These are phyloP conservation scores for Aureobasidium sp. DNA, from an alignment of 2,329 filamentous ascomycete genomes.

Conservation along the genomic window DNA sequence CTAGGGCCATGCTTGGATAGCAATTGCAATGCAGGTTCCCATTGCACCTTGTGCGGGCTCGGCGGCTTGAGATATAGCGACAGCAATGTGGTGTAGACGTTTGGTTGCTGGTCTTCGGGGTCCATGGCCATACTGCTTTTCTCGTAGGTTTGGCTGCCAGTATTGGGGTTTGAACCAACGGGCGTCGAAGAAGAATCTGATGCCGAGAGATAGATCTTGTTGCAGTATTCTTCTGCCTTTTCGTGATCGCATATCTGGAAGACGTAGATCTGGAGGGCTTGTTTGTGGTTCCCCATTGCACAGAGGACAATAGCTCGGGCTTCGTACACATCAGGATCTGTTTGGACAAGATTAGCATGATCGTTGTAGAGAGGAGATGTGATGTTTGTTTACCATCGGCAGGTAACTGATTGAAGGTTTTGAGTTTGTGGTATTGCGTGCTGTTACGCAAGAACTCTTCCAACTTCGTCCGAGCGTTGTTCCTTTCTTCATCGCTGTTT, in stretches of 20 bases:
- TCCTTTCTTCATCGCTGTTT: constrained; percentile 29
- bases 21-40: constrained; percentile 73
- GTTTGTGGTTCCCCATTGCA: constrained; percentile 92
- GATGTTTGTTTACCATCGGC: constrained; percentile 57
- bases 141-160: constrained; percentile 15
- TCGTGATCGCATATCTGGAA: constrained; percentile 82
- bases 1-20: constrained; percentile 90
- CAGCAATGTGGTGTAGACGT: constrained; percentile 87
- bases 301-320: constrained; percentile 83
- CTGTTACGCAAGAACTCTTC: constrained; percentile 70
- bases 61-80: constrained; percentile 82
- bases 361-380: not conserved
- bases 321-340: constrained; percentile 81
- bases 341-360: not conserved
- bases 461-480: constrained; percentile 47
- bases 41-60: constrained; percentile 54
- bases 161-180: constrained; percentile 5
- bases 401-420: constrained; percentile 69
- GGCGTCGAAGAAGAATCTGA: not conserved
- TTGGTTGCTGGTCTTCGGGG: constrained; percentile 50
- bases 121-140: constrained; percentile 34
- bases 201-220: constrained; percentile 60
- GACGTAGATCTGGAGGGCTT: constrained; percentile 94
- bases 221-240: constrained; percentile 98
- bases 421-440: constrained; percentile 60